phyloP scores from a whole-genome alignment of 768 basidiomycete genomes.

The Hericium rajendrae region DNA sequence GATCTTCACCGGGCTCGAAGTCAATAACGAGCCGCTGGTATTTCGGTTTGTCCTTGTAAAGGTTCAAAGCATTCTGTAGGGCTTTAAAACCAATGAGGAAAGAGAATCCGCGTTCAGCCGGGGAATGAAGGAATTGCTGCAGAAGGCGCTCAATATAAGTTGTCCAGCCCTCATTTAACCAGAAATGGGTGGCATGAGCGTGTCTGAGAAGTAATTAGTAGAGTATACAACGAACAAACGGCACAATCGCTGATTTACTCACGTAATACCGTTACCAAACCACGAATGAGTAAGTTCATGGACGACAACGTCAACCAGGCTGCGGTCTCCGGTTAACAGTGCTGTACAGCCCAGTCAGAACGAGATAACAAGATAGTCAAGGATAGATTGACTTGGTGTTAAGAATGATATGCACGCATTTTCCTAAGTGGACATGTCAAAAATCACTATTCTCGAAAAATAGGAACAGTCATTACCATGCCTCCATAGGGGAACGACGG shows the following conservation, averaged over 20 bases:
- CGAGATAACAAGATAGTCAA: background rate
- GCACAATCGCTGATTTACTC: conserved; percentile 9
- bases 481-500: conserved; percentile 92
- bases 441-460: background rate
- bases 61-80: conserved; percentile 59
- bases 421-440: conserved; percentile 41
- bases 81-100: conserved; percentile 69
- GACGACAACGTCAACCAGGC: conserved; percentile 80
- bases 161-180: conserved; percentile 92
- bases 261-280: conserved; percentile 90
- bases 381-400: conserved; percentile 60
- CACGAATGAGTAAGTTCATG: conserved; percentile 84
- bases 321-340: conserved; percentile 78
- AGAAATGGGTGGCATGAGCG: conserved; percentile 70
- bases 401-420: conserved; percentile 84
- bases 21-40: conserved; percentile 76
- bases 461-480: conserved; percentile 41
- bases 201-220: conserved; percentile 29
- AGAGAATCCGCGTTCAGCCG: conserved; percentile 70
- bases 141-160: conserved; percentile 86
- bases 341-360: conserved; percentile 30
- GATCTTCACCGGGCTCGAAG: conserved; percentile 64
- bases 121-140: conserved; percentile 56
- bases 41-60: conserved; percentile 50
- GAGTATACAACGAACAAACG: background rate